phyloP scores from a whole-genome alignment of 2,329 filamentous ascomycete genomes.

The Aspergillus pseudoglaucus region DNA sequence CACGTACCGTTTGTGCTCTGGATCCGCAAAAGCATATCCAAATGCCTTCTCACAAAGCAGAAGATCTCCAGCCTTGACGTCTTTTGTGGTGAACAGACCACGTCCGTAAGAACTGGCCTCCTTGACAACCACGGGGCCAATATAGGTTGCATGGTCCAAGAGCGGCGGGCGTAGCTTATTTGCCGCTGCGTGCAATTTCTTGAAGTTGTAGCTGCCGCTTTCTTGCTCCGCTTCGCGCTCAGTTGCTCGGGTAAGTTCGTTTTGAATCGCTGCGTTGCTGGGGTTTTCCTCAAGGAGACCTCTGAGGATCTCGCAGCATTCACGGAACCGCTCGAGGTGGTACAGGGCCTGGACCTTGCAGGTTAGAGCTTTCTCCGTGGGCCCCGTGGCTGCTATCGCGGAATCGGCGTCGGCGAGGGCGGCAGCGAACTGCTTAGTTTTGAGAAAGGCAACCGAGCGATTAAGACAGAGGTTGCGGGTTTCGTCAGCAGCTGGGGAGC shows the following conservation, averaged over 20 bases:
- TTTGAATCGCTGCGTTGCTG: slow-evolving; percentile 24
- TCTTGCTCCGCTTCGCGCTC: slow-evolving; percentile 14
- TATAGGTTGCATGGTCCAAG: slow-evolving; percentile 46
- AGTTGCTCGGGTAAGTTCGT: slow-evolving; percentile 23
- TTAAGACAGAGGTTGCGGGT: slow-evolving; percentile 28
- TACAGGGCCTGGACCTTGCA: slow-evolving; percentile 44
- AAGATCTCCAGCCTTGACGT: slow-evolving; percentile 46
- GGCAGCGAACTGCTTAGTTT: slow-evolving; percentile 27
- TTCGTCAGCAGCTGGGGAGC: slow-evolving; percentile 31
- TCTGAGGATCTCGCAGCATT: slow-evolving; percentile 31
- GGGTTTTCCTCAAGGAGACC: slow-evolving; percentile 28
- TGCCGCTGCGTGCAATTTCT: slow-evolving; percentile 27
- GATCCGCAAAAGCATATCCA: slow-evolving; percentile 24
- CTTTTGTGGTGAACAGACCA: slow-evolving; percentile 47
- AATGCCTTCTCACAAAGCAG: slow-evolving; percentile 54
- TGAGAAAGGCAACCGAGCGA: slow-evolving; percentile 28
- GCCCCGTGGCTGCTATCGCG: slow-evolving; percentile 1
- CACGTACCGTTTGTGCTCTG: slow-evolving; percentile 4
- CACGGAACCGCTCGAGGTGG: slow-evolving; percentile 31
- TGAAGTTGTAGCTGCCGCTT: slow-evolving; percentile 15
- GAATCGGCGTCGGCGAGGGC: slow-evolving; percentile 27
- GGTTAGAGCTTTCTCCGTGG: slow-evolving; percentile 41
- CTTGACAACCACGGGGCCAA: slow-evolving; percentile 37
- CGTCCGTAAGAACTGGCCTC: slow-evolving; percentile 37
- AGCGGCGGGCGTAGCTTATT: slow-evolving; percentile 27